These are phyloP conservation scores for Apophysomyces variabilis DNA, from an alignment of 371 early-diverging fungal genomes.

Conservation along the genomic window DNA sequence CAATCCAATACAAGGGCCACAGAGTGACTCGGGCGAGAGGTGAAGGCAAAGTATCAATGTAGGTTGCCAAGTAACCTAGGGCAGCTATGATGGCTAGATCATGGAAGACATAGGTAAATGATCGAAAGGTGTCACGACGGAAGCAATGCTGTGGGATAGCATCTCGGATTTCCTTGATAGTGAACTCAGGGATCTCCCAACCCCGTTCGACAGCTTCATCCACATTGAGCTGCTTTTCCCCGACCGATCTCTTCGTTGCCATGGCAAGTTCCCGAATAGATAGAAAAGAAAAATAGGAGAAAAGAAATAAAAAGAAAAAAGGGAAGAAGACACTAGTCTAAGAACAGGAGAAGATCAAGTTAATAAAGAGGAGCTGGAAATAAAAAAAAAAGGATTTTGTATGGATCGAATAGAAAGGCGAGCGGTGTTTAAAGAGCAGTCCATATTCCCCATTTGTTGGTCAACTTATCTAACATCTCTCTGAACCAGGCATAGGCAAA, in stretches of 20 bases:
- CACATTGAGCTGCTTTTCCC: constrained; percentile 13
- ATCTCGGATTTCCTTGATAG: constrained; percentile 87
- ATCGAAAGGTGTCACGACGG: constrained; percentile 72
- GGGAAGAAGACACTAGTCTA: background rate
- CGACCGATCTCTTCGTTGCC: constrained; percentile 14
- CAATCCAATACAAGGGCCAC: constrained; percentile 82
- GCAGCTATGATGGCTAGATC: constrained; percentile 68
- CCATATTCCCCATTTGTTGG: background rate
- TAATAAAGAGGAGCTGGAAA: constrained; percentile 9
- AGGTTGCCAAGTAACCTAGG: constrained; percentile 68
- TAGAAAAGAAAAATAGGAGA: constrained; percentile 14
- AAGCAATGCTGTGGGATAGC: constrained; percentile 86
- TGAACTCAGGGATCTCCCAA: constrained; percentile 70
- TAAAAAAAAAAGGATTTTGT: constrained; percentile 1
- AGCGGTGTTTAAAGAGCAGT: background rate
- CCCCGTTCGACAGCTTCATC: constrained; percentile 49
- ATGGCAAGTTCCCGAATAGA: constrained; percentile 7
- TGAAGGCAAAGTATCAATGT: constrained; percentile 58
- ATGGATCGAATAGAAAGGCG: background rate
- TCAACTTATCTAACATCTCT: background rate
- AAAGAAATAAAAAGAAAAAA: constrained; percentile 6
- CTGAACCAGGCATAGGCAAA: too few relatives aligned
- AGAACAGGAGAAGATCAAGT: background rate
- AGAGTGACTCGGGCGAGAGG: constrained; percentile 44
- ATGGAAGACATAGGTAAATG: constrained; percentile 70